Percentiles rank a stretch among this genome's conserved stretches.
Evolutionary conservation across 106 monocot genomes (phyloP).

Genomic region (Acorus gramineus): DNA sequence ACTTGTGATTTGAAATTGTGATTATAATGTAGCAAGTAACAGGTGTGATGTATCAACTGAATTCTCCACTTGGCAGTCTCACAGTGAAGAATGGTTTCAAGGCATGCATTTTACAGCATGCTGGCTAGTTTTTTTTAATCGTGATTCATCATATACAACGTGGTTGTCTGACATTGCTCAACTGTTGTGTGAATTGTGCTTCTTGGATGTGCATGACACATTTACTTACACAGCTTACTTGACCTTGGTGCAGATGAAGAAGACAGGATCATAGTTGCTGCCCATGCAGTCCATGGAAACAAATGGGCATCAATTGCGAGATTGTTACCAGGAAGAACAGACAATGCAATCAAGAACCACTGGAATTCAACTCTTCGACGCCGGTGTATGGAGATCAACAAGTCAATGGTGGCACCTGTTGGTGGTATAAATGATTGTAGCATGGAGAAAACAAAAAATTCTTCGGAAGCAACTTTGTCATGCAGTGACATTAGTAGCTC

Average conservation of each 20-base stretch:
- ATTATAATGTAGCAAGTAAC: too few species aligned
- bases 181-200: too few species aligned
- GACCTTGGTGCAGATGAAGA: constrained; percentile 70
- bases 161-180: too few species aligned
- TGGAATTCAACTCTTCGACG: constrained; percentile 96
- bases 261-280: constrained; percentile 73
- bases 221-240: background rate
- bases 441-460: constrained; percentile 33
- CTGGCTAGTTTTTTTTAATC: too few species aligned
- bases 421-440: constrained; percentile 21
- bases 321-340: constrained; percentile 94
- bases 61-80: too few species aligned
- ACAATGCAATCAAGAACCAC: constrained; percentile 98
- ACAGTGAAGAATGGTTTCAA: too few species aligned
- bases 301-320: constrained; percentile 95
- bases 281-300: constrained; percentile 94
- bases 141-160: too few species aligned
- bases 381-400: constrained; percentile 19
- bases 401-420: constrained; percentile 3
- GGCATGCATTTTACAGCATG: too few species aligned
- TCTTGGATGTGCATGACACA: too few species aligned
- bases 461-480: constrained; percentile 54
- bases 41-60: too few species aligned
- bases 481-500: constrained; percentile 36
- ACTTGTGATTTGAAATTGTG: too few species aligned